These are phyloP conservation scores for Phaeodactylum tricornutum DNA, from an alignment of 108 stramenopile species.

Conservation along the genomic window DNA sequence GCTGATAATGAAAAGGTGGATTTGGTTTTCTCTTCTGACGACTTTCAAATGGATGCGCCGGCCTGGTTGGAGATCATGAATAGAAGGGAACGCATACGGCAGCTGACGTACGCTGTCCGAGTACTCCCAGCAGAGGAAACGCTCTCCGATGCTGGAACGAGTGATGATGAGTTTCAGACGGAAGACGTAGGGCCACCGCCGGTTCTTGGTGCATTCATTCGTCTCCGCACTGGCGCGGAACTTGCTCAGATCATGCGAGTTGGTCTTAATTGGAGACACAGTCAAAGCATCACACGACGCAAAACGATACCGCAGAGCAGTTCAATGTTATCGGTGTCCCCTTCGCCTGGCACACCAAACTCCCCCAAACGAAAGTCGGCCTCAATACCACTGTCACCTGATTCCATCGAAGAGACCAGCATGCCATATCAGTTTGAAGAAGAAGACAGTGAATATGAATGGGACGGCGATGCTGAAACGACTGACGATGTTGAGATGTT, in stretches of 20 bases:
- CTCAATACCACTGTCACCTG: too few relatives aligned
- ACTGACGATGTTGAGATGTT: slow-evolving; percentile 2
- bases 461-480: not conserved
- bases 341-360: not conserved
- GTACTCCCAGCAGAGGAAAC: slow-evolving; percentile 17
- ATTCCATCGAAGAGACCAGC: not conserved
- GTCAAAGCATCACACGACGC: not conserved
- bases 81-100: slow-evolving; percentile 45
- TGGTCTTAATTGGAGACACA: slow-evolving; percentile 13
- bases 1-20: not conserved
- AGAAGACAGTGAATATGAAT: not conserved
- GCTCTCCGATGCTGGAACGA: not conserved
- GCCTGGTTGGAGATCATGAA: slow-evolving; percentile 86
- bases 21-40: slow-evolving; percentile 20
- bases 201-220: slow-evolving; percentile 9
- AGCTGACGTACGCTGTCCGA: slow-evolving; percentile 70
- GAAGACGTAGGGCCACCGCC: too few relatives aligned
- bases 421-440: not conserved
- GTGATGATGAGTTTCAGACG: not conserved
- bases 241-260: slow-evolving; percentile 49
- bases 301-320: too few relatives aligned
- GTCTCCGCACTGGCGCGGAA: slow-evolving; percentile 44
- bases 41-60: slow-evolving; percentile 53
- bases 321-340: not conserved
- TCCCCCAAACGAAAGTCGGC: not conserved